Evolutionary conservation across 805 yeast genomes (phyloP).

Genomic region (Isabelozyma gotoi): DNA sequence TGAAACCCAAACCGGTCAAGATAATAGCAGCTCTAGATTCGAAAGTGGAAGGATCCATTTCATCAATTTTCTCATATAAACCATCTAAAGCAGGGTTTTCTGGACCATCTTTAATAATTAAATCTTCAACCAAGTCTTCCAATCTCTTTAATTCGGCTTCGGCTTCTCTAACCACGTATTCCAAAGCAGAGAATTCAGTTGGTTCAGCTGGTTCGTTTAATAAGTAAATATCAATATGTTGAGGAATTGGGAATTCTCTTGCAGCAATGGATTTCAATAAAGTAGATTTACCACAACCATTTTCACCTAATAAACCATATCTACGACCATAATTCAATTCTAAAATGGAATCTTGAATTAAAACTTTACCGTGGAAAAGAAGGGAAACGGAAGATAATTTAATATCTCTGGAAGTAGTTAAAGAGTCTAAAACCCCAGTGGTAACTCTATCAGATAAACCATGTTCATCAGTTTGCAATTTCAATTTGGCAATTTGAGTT

Average conservation of each 20-base stretch:
- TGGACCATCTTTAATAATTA: constrained; percentile 89
- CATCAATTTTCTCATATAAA: constrained; percentile 92
- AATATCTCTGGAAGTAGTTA: constrained; percentile 89
- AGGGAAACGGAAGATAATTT: constrained; percentile 87
- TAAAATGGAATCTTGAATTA: constrained; percentile 85
- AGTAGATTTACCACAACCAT: constrained; percentile 99
- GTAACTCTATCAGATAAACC: constrained; percentile 97
- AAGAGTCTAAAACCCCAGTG: constrained; percentile 92
- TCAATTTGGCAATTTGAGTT: constrained; percentile 78
- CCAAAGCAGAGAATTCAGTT: constrained; percentile 86
- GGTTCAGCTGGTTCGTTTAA: constrained; percentile 98
- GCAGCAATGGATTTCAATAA: constrained; percentile 91
- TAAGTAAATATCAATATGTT: constrained; percentile 83
- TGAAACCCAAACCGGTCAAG: constrained; percentile 96
- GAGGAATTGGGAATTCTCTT: constrained; percentile 94
- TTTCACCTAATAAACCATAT: constrained; percentile 96
- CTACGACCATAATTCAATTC: constrained; percentile 97
- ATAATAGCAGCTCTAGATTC: constrained; percentile 96
- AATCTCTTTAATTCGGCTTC: constrained; percentile 86
- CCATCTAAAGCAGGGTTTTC: constrained; percentile 84
- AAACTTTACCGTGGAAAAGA: constrained; percentile 95
- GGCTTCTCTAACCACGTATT: constrained; percentile 96
- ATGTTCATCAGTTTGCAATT: constrained; percentile 89
- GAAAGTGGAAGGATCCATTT: constrained; percentile 93
- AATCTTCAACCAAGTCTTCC: constrained; percentile 88